Conservation (phyloP, 1,284 basidiomycete genomes). For the Rhodotorula sp. region DNA sequence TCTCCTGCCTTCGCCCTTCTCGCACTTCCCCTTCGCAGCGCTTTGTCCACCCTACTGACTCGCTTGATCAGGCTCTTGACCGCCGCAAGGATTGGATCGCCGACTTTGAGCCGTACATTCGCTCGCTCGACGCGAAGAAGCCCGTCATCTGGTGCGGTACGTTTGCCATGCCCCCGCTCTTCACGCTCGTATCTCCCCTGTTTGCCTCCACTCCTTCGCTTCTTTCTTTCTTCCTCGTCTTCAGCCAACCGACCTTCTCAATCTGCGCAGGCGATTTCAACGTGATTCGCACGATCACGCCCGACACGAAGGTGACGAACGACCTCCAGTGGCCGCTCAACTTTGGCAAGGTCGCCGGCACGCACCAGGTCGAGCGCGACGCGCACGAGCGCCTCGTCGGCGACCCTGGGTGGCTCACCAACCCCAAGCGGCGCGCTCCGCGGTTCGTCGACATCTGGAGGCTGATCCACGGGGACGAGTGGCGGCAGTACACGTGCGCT, state of each 20-base stretch:
- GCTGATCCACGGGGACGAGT: constrained; percentile 63
- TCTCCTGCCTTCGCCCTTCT: not conserved
- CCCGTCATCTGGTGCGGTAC: constrained; percentile 86
- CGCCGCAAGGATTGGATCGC: constrained; percentile 73
- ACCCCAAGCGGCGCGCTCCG: constrained; percentile 16
- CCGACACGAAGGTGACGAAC: constrained; percentile 46
- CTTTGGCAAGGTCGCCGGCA: constrained; percentile 16
- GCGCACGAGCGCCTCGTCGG: constrained; percentile 56
- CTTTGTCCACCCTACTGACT: constrained; percentile 1
- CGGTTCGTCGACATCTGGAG: constrained; percentile 74
- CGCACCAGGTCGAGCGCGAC: constrained; percentile 43
- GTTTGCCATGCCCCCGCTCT: no score
- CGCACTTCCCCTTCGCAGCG: no score
- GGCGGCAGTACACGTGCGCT: constrained; percentile 74
- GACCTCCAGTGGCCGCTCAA: constrained; percentile 35
- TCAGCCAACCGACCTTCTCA: constrained; percentile 18
- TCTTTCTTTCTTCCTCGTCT: not conserved
- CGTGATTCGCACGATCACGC: constrained; percentile 23
- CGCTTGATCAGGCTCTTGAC: constrained; percentile 61
- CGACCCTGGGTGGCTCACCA: constrained; percentile 5
- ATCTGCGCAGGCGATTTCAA: constrained; percentile 36
- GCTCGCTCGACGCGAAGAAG: constrained; percentile 71
- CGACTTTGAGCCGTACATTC: constrained; percentile 71
- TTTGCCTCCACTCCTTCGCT: constrained; percentile 49
- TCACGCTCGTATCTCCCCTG: constrained; percentile 66